Evolutionary conservation across 192 early-diverging fungal genomes (phyloP).

Genomic region (Coemansia sp.): DNA sequence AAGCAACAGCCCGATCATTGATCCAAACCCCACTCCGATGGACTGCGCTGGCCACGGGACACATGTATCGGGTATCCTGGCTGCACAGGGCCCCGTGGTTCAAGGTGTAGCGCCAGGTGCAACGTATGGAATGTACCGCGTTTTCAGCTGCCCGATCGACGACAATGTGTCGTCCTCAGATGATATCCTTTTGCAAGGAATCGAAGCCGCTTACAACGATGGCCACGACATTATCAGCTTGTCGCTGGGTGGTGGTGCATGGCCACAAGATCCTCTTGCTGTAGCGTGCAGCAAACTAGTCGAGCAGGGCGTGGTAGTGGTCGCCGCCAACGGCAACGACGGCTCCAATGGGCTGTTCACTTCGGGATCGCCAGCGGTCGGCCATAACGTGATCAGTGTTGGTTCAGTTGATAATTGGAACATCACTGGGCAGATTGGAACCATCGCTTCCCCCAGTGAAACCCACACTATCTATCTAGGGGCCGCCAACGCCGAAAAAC

Average conservation of each 20-base stretch:
- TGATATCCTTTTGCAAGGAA: conserved; percentile 57
- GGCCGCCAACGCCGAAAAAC: conserved; percentile 1
- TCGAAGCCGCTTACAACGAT: conserved; percentile 51
- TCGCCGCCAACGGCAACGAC: conserved; percentile 73
- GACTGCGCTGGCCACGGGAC: conserved; percentile 67
- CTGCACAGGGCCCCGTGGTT: conserved; percentile 35
- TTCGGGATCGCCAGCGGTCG: conserved; percentile 51
- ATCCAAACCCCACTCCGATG: conserved; percentile 53
- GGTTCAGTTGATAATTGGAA: conserved; percentile 55
- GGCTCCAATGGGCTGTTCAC: conserved; percentile 59
- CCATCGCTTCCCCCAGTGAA: conserved; percentile 9
- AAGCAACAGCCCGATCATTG: conserved; percentile 26
- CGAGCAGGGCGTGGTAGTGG: conserved; percentile 55
- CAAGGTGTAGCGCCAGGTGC: conserved; percentile 65
- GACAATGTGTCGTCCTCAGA: conserved; percentile 39
- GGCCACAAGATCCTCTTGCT: conserved; percentile 53
- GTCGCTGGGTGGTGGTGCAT: conserved; percentile 60
- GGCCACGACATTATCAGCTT: conserved; percentile 60
- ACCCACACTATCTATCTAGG: conserved; percentile 3
- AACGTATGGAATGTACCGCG: conserved; percentile 62
- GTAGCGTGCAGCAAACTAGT: conserved; percentile 46
- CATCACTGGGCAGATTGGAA: conserved; percentile 25
- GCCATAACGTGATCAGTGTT: conserved; percentile 55
- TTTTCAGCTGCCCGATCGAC: conserved; percentile 53
- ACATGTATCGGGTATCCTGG: conserved; percentile 63